Base-by-base conservation (phyloP, 1,284 basidiomycete genomes). In the Dichomitus squalens region DNA sequence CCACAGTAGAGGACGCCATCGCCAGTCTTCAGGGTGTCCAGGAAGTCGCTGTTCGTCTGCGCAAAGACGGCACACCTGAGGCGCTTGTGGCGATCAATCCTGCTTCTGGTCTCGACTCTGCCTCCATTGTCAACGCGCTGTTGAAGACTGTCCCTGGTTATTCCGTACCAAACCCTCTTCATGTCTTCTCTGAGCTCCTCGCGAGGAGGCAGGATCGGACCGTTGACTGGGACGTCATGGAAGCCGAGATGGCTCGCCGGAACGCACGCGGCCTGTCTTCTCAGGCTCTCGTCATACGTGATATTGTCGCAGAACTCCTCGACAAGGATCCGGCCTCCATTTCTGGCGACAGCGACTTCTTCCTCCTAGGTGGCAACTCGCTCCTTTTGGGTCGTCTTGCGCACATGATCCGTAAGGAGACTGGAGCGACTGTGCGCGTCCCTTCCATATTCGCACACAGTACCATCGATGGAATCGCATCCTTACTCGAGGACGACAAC, bases 311-410 rank as follows among this genome's bases (percentile, higher is more conserved):
- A 1, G 70, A 73, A n/a, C 66, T 79, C 14, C 67, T 81, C 5
- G 57, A 64, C 35, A 63, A 73, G 58, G 76, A 79, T 20, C 57
- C 74, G 2, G 60, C 63, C 7, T 66, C 70, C 44, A 73, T 80
- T 49, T 70, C 67, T 2, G 63, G 67, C 41, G 71, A 74, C 35
- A 75, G 76, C 8, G 79, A 80, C 64, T 64, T 80, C 67, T 79
- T 80, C 67, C 64, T 79, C 0, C 67, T 80, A 33, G 79, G 79
- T 38, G 79, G 79, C 14, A 79, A 75, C 63, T 79, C 78, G 1
- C 66, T 79, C 6, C 70, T 79, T 14, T 70, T 79, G 4, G 79
- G 79, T 11, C 75, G 79, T 47, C 72, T 80, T 16, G 70, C 75
- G 6, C 71, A 79, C 57, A 66, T 70, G 46, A 71, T 79, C 48